These are phyloP conservation scores for Pholiota microspora DNA, from an alignment of 768 basidiomycete genomes.

Conservation along the genomic window DNA sequence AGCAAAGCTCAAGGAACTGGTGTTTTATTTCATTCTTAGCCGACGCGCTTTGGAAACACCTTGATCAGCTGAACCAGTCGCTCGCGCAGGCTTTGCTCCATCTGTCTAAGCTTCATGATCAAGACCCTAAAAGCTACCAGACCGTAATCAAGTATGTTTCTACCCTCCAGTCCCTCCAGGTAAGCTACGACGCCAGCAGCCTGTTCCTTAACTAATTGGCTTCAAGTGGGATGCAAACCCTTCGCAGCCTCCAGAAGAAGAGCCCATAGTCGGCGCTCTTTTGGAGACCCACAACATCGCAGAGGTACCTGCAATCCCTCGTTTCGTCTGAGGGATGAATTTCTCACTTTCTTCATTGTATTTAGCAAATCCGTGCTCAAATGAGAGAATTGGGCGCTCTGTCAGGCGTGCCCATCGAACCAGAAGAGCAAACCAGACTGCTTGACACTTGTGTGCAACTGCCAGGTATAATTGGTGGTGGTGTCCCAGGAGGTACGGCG, in stretches of 20 bases:
- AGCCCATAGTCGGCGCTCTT: constrained; percentile 52
- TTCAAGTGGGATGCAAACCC: constrained; percentile 62
- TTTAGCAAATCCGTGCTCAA: constrained; percentile 67
- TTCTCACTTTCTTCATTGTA: background rate
- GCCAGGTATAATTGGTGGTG: constrained; percentile 89
- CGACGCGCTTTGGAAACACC: constrained; percentile 58
- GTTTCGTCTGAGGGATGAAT: background rate
- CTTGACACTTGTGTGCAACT: constrained; percentile 74
- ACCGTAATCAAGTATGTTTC: constrained; percentile 63
- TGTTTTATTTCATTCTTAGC: constrained; percentile 36
- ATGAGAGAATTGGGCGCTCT: constrained; percentile 85
- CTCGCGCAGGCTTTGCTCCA: constrained; percentile 50
- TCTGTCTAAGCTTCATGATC: constrained; percentile 47
- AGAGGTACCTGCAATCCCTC: constrained; percentile 43
- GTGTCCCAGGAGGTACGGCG: constrained; percentile 97
- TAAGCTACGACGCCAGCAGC: constrained; percentile 18
- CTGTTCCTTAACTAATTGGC: background rate
- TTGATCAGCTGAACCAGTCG: constrained; percentile 61
- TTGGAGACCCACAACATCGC: constrained; percentile 53
- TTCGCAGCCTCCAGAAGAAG: constrained; percentile 41
- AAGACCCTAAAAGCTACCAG: constrained; percentile 49
- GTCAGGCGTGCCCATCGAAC: constrained; percentile 87
- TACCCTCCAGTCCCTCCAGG: constrained; percentile 56
- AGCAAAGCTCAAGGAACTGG: background rate
- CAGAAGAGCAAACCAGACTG: constrained; percentile 78